Conservation (phyloP, 768 basidiomycete genomes). For the Chlorophyllum brunneum region DNA sequence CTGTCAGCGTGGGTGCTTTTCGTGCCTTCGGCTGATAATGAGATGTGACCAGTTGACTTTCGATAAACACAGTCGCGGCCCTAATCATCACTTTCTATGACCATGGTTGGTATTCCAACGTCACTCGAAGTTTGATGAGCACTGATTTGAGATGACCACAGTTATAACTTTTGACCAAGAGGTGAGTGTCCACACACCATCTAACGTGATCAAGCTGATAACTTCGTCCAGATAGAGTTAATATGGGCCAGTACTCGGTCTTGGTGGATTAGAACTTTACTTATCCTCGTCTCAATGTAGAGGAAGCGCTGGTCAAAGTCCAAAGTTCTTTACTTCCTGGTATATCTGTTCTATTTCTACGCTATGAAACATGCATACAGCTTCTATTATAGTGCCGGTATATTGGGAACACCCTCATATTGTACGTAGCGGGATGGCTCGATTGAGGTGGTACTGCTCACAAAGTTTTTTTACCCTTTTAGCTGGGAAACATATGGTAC, state of each 20-base stretch:
- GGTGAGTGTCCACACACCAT: conserved; percentile 8
- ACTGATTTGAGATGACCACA: neutral
- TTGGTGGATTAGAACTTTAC: neutral
- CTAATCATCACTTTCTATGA: conserved; percentile 20
- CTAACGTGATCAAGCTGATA: neutral
- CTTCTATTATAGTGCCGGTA: conserved; percentile 18
- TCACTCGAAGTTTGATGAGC: neutral
- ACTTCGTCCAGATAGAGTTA: conserved; percentile 17
- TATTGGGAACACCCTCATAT: conserved; percentile 17
- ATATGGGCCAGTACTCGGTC: conserved; percentile 17
- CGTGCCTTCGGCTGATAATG: neutral
- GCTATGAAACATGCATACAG: neutral
- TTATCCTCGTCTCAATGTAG: conserved; percentile 5
- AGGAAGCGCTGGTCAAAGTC: conserved; percentile 20
- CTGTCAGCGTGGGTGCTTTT: conserved; percentile 19
- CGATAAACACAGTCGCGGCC: conserved; percentile 16
- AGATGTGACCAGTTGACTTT: neutral
- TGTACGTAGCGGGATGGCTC: conserved; percentile 14
- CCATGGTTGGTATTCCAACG: conserved; percentile 15
- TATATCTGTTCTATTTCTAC: neutral
- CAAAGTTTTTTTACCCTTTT: neutral
- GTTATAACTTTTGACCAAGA: conserved; percentile 21
- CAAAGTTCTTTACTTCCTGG: conserved; percentile 20
- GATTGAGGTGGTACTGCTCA: neutral
- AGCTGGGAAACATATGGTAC: conserved; percentile 4